Evolutionary conservation across 225 moss, liverwort and hornwort genomes (phyloP).

Genomic region (Bryoerythrophyllum caledonicum): DNA sequence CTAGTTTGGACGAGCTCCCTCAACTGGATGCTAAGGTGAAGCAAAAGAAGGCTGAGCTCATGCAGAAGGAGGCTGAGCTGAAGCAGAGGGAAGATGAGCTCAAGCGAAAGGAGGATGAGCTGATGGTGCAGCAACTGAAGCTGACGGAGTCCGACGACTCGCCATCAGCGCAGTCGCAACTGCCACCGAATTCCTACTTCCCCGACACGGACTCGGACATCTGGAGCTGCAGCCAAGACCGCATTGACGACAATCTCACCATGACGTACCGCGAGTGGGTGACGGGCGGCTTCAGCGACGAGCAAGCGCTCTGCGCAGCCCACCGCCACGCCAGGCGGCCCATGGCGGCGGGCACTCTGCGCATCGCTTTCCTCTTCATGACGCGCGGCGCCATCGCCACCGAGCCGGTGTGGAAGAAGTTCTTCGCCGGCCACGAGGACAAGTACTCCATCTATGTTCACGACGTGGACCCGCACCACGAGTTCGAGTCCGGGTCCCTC

Average conservation of each 20-base stretch:
- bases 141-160: too few species aligned
- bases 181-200: constrained; percentile 33
- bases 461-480: background rate
- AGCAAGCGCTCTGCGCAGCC: constrained; percentile 26
- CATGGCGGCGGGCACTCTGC: background rate
- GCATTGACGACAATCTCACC: background rate
- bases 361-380: constrained; percentile 38
- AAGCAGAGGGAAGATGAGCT: background rate
- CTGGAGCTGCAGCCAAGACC: constrained; percentile 31
- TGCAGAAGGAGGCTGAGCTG: background rate
- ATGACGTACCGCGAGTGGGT: constrained; percentile 21
- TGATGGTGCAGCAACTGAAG: background rate
- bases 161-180: background rate
- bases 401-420: constrained; percentile 28
- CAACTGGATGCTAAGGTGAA: background rate
- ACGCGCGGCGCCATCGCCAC: constrained; percentile 10
- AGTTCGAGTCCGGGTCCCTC: background rate
- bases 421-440: constrained; percentile 17
- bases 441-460: constrained; percentile 28
- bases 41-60: background rate
- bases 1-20: background rate
- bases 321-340: constrained; percentile 24
- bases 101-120: background rate
- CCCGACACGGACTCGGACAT: constrained; percentile 20
- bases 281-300: constrained; percentile 13